phyloP scores from a whole-genome alignment of 1,284 basidiomycete species.

The Termitomyces sp. region DNA sequence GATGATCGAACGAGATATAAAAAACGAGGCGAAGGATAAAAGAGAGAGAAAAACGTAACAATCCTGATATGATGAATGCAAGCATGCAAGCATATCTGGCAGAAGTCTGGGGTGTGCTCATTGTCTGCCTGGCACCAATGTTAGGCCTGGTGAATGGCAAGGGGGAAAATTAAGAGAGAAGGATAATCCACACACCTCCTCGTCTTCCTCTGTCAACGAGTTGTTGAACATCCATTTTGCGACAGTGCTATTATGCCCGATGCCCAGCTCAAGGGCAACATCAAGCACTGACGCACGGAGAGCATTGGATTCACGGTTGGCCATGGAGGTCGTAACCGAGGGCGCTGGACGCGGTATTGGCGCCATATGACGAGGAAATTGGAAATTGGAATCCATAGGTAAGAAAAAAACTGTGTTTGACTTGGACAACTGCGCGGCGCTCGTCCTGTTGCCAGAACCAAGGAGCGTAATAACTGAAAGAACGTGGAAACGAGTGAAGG shows the following conservation, averaged over 20 bases:
- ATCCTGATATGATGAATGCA: not conserved
- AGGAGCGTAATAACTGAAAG: constrained; percentile 11
- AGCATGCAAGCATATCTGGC: not conserved
- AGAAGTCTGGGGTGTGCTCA: not conserved
- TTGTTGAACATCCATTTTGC: constrained; percentile 67
- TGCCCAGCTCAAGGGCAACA: constrained; percentile 59
- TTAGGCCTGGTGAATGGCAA: not conserved
- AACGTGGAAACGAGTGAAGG: constrained; percentile 3
- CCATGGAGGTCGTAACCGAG: not conserved
- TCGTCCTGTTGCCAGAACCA: not conserved
- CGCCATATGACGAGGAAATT: constrained; percentile 25
- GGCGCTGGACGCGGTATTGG: constrained; percentile 21
- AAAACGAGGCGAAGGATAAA: not conserved
- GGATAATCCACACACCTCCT: constrained; percentile 38
- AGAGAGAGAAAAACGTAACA: constrained; percentile 1
- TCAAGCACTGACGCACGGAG: constrained; percentile 68
- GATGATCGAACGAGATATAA: not conserved
- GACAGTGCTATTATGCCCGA: constrained; percentile 50
- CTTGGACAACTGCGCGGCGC: constrained; percentile 11
- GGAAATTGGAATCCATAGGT: constrained; percentile 28
- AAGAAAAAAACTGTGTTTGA: constrained; percentile 3
- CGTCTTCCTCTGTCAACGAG: constrained; percentile 52
- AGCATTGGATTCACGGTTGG: constrained; percentile 42
- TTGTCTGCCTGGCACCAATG: too few species aligned
- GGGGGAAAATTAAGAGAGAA: constrained; percentile 4